A percentile compares a stretch with the other conserved stretches of the same genome.
Evolutionary conservation across 805 yeast species (phyloP).

Genomic region (Cyberlindnera mycetangii): DNA sequence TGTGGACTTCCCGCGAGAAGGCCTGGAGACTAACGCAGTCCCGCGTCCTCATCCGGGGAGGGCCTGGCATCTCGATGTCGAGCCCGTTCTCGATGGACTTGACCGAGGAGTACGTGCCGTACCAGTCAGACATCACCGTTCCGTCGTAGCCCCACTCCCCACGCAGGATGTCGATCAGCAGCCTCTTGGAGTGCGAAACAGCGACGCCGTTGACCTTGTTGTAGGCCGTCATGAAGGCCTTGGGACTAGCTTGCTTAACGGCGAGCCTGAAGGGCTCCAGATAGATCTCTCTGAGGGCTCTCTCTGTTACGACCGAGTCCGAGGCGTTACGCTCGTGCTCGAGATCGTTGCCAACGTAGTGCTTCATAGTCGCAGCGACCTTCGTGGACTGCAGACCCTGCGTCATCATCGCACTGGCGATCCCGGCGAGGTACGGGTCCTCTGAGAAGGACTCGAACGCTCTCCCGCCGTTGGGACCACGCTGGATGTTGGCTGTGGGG

Average conservation of each 20-base stretch:
- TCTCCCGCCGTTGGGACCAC: conserved; percentile 60
- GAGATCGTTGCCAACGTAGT: conserved; percentile 60
- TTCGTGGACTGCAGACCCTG: conserved; percentile 52
- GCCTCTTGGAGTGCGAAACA: conserved; percentile 42
- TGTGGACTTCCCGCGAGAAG: conserved; percentile 37
- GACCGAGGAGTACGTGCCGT: conserved; percentile 48
- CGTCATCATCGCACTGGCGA: conserved; percentile 45
- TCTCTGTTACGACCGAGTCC: conserved; percentile 48
- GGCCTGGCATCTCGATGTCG: conserved; percentile 69
- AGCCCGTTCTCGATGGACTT: conserved; percentile 52
- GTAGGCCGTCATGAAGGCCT: conserved; percentile 59
- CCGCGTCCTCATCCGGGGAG: conserved; percentile 42
- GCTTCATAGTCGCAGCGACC: conserved; percentile 57
- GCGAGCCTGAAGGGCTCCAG: conserved; percentile 63
- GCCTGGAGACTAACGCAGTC: conserved; percentile 42
- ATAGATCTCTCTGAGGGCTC: conserved; percentile 66
- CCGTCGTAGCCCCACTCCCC: conserved; percentile 60
- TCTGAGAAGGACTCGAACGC: conserved; percentile 62
- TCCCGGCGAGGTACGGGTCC: conserved; percentile 52
- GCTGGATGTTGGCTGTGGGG: conserved; percentile 50
- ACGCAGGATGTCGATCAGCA: conserved; percentile 46
- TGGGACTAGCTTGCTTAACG: conserved; percentile 48
- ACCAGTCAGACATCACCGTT: conserved; percentile 62
- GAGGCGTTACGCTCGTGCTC: conserved; percentile 52
- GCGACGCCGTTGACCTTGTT: conserved; percentile 63